Evolutionary conservation across 768 basidiomycete genomes (phyloP).

Genomic region (Daedaleopsis sinensis): DNA sequence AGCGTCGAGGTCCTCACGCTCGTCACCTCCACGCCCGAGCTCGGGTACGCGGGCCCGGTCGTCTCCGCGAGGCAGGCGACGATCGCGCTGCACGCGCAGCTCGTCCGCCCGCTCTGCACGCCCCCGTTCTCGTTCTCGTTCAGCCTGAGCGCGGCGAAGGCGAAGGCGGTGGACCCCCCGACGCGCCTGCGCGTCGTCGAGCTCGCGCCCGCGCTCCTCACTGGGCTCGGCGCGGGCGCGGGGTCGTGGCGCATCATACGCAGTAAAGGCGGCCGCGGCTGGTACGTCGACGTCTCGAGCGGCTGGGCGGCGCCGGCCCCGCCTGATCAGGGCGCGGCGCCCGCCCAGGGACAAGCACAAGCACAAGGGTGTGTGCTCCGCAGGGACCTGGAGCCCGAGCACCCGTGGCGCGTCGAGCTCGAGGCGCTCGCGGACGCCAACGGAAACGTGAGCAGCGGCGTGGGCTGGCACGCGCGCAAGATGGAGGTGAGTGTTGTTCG

Average conservation of each 20-base stretch:
- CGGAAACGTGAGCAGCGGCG: constrained; percentile 87
- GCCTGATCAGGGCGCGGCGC: no score
- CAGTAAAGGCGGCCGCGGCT: constrained; percentile 91
- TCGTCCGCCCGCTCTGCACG: constrained; percentile 81
- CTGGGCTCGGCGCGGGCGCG: constrained; percentile 74
- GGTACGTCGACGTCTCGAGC: constrained; percentile 90
- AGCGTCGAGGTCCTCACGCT: constrained; percentile 89
- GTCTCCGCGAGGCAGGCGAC: constrained; percentile 66
- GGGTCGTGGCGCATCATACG: constrained; percentile 88
- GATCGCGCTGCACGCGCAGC: constrained; percentile 72
- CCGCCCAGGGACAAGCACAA: constrained; percentile 25
- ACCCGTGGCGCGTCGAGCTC: constrained; percentile 74
- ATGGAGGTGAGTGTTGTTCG: constrained; percentile 74
- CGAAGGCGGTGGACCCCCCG: constrained; percentile 45
- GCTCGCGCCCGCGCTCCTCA: constrained; percentile 70
- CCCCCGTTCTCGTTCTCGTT: constrained; percentile 79
- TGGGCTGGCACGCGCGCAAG: constrained; percentile 96
- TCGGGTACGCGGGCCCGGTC: constrained; percentile 52
- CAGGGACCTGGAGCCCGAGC: constrained; percentile 58
- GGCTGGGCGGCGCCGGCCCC: constrained; percentile 66
- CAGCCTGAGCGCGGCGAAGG: constrained; percentile 41
- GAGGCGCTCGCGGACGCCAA: constrained; percentile 76
- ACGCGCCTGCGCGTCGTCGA: constrained; percentile 89
- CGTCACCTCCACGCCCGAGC: constrained; percentile 72
- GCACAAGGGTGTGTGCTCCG: constrained; percentile 48